phyloP scores from a whole-genome alignment of 805 yeast genomes.

The Schwanniomyces polymorphus region DNA sequence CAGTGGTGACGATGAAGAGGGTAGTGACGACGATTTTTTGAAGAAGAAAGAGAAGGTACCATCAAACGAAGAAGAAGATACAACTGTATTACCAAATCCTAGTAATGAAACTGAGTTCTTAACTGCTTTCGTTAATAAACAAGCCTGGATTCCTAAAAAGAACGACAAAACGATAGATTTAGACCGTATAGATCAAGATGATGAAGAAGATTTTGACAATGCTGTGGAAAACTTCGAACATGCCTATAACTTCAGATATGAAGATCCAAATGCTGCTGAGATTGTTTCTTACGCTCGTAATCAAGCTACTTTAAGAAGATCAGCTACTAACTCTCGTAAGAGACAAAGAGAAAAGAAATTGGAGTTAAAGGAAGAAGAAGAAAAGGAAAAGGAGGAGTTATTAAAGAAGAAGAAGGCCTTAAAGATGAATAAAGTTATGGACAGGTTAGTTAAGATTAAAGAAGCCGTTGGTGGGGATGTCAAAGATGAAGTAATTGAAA shows the following conservation, averaged over 20 bases:
- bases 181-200: slow-evolving; percentile 52
- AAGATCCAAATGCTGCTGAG: slow-evolving; percentile 87
- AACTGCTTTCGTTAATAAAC: slow-evolving; percentile 66
- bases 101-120: slow-evolving; percentile 68
- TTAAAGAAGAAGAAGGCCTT: slow-evolving; percentile 70
- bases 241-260: slow-evolving; percentile 93
- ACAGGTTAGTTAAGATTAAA: slow-evolving; percentile 62
- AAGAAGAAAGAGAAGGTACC: slow-evolving; percentile 49
- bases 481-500: slow-evolving; percentile 57
- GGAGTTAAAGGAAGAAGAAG: slow-evolving; percentile 51
- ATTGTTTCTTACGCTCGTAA: slow-evolving; percentile 93
- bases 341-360: slow-evolving; percentile 74
- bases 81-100: slow-evolving; percentile 57
- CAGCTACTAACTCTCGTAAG: slow-evolving; percentile 71
- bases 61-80: slow-evolving; percentile 21
- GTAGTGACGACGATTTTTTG: slow-evolving; percentile 50
- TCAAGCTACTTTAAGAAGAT: slow-evolving; percentile 88
- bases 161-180: slow-evolving; percentile 57
- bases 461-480: slow-evolving; percentile 68
- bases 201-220: slow-evolving; percentile 85
- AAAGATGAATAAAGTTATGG: slow-evolving; percentile 76
- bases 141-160: slow-evolving; percentile 86
- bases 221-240: slow-evolving; percentile 89
- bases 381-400: slow-evolving; percentile 55
- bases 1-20: slow-evolving; percentile 40